phyloP scores from a whole-genome alignment of 805 yeast genomes.

The Metschnikowia continentalis region DNA sequence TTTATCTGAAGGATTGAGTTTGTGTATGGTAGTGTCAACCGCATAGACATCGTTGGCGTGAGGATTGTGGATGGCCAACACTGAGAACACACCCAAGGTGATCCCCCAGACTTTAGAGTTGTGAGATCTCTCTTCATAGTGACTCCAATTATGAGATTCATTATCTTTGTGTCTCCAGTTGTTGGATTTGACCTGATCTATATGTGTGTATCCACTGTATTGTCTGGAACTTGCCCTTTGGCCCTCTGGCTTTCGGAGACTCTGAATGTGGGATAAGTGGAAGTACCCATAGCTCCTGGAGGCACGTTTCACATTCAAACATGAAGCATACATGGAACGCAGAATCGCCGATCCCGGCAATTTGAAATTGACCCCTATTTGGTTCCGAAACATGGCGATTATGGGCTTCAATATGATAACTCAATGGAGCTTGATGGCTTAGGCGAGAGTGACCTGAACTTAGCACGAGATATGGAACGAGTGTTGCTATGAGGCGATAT shows the following conservation, averaged over 20 bases:
- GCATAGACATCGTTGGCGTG: conserved; percentile 9
- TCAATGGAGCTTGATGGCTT: not conserved
- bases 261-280: not conserved
- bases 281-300: not conserved
- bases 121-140: no score
- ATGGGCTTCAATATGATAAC: not conserved
- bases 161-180: not conserved
- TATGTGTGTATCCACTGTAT: not conserved
- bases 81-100: conserved; percentile 9
- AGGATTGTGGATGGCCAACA: conserved; percentile 1
- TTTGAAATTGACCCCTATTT: not conserved
- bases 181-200: not conserved
- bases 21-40: conserved; percentile 25
- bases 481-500: not conserved
- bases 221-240: not conserved
- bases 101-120: conserved; percentile 2
- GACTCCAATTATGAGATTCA: not conserved
- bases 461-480: not conserved
- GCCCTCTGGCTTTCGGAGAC: not conserved
- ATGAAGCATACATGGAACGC: not conserved
- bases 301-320: not conserved
- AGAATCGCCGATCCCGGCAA: not conserved
- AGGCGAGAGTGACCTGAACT: not conserved
- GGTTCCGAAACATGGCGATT: not conserved
- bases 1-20: conserved; percentile 39